phyloP scores from a whole-genome alignment of 2,329 filamentous ascomycete genomes.

The Calonectria montana region DNA sequence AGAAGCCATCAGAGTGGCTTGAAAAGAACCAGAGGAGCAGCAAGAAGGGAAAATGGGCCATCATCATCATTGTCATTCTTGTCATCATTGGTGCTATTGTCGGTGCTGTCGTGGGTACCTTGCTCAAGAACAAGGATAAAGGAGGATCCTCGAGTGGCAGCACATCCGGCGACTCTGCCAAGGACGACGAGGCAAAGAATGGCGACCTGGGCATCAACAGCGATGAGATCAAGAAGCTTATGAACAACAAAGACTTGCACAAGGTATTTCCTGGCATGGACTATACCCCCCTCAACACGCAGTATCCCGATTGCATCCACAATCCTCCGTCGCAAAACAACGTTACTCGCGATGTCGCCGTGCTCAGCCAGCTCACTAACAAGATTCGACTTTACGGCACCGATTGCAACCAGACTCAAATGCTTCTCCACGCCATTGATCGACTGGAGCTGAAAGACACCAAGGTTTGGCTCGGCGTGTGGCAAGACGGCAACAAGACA shows the following conservation, averaged over 20 bases:
- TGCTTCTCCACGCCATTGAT: slow-evolving; percentile 87
- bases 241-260: slow-evolving; percentile 85
- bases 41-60: slow-evolving; percentile 77
- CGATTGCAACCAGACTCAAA: slow-evolving; percentile 97
- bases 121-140: slow-evolving; percentile 64
- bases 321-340: slow-evolving; percentile 92
- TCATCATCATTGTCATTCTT: slow-evolving; percentile 72
- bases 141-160: slow-evolving; percentile 24
- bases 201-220: slow-evolving; percentile 82
- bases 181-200: slow-evolving; percentile 69
- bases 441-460: slow-evolving; percentile 77
- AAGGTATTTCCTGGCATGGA: slow-evolving; percentile 96
- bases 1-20: slow-evolving; percentile 76
- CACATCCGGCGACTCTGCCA: slow-evolving; percentile 61
- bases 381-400: slow-evolving; percentile 91
- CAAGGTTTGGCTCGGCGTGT: slow-evolving; percentile 95
- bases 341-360: slow-evolving; percentile 88
- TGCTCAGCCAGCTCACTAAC: slow-evolving; percentile 91
- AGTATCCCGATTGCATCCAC: slow-evolving; percentile 85
- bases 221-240: slow-evolving; percentile 79
- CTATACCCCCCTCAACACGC: slow-evolving; percentile 91
- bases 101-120: slow-evolving; percentile 79
- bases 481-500: slow-evolving; percentile 85
- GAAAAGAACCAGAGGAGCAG: slow-evolving; percentile 67
- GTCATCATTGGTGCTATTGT: slow-evolving; percentile 78